Evolutionary conservation across 305 asterid species (phyloP).

Genomic region (Rubia peregrina): DNA sequence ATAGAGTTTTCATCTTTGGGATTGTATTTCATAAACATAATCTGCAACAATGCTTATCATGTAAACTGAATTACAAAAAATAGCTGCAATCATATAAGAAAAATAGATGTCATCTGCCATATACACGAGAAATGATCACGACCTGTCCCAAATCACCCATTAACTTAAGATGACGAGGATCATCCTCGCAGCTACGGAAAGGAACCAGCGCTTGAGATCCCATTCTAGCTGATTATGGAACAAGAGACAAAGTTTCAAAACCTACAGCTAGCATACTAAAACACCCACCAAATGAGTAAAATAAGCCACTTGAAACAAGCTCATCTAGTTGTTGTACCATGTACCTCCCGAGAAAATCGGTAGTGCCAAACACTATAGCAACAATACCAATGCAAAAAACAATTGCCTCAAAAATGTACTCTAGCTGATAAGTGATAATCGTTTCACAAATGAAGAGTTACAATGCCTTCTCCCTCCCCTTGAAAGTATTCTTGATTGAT

Average conservation of each 20-base stretch:
- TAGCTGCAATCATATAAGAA: conserved; percentile 9
- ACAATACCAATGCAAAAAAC: conserved; percentile 74
- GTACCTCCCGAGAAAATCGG: conserved; percentile 94
- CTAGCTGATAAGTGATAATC: background rate
- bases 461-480: too few species aligned
- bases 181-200: conserved; percentile 94
- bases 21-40: conserved; percentile 88
- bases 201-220: conserved; percentile 96
- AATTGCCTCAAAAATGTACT: background rate
- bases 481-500: too few species aligned
- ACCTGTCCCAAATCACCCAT: conserved; percentile 99
- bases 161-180: conserved; percentile 87
- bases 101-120: background rate
- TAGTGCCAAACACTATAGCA: conserved; percentile 96
- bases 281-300: background rate
- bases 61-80: conserved; percentile 4
- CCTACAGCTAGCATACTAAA: background rate
- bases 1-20: conserved; percentile 87
- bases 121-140: conserved; percentile 12
- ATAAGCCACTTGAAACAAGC: conserved; percentile 8
- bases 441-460: background rate
- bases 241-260: conserved; percentile 9
- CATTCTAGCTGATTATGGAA: conserved; percentile 61
- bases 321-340: conserved; percentile 88
- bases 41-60: conserved; percentile 36